A percentile compares a stretch with the other conserved stretches of the same genome.
These are phyloP conservation scores for Cryphonectria nitschkei DNA, from an alignment of 2,329 filamentous ascomycete species.

Conservation along the genomic window DNA sequence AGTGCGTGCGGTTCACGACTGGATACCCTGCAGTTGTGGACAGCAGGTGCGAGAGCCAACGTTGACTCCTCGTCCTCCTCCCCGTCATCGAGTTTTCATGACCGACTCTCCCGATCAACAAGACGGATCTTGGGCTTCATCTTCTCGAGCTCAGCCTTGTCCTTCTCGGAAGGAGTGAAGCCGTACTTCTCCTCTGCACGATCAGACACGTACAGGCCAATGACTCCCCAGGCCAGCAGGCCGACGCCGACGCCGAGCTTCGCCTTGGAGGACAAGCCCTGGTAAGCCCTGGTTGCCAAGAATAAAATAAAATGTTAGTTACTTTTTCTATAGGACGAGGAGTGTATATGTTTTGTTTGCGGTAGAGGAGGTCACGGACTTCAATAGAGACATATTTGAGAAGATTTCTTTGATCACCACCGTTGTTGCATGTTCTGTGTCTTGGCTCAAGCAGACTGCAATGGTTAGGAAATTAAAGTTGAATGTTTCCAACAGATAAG, in stretches of 20 bases:
- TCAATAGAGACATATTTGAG: slow-evolving; percentile 24
- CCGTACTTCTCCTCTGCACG: slow-evolving; percentile 74
- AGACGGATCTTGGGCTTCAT: slow-evolving; percentile 64
- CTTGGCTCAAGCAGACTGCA: neutral
- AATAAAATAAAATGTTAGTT: slow-evolving; percentile 1
- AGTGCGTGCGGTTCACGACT: neutral
- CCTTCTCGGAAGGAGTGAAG: slow-evolving; percentile 72
- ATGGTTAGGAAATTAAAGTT: neutral
- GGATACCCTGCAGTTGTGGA: neutral
- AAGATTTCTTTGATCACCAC: neutral
- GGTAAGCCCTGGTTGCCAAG: slow-evolving; percentile 61
- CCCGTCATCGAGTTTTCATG: slow-evolving; percentile 16
- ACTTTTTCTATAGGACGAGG: neutral
- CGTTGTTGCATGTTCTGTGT: neutral
- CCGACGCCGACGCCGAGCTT: slow-evolving; percentile 73
- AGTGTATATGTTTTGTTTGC: neutral
- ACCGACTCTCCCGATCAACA: slow-evolving; percentile 53
- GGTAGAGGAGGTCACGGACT: slow-evolving; percentile 4
- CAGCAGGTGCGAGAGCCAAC: neutral
- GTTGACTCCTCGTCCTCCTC: neutral
- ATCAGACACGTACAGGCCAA: slow-evolving; percentile 76
- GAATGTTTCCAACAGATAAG: neutral
- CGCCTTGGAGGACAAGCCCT: slow-evolving; percentile 69
- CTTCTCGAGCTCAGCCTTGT: slow-evolving; percentile 68
- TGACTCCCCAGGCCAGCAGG: slow-evolving; percentile 74